phyloP scores from a whole-genome alignment of 768 basidiomycete genomes.

The Epithele typhae region DNA sequence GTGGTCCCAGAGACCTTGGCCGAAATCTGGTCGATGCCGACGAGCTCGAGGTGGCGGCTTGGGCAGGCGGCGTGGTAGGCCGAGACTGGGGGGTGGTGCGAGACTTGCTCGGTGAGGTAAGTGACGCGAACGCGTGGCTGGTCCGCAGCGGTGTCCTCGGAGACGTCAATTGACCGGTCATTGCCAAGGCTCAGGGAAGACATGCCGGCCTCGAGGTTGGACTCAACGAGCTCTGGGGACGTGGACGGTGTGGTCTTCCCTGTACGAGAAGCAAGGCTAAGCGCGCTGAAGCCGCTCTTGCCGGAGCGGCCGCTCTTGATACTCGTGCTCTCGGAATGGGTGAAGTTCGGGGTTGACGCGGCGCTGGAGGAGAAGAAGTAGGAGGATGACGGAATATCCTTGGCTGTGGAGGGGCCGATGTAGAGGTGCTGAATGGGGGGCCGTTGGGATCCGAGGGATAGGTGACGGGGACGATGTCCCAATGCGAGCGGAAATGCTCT shows the following conservation, averaged over 20 bases:
- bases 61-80: conserved; percentile 80
- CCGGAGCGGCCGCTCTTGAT: conserved; percentile 54
- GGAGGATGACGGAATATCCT: conserved; percentile 1
- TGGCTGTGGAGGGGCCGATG: conserved; percentile 24
- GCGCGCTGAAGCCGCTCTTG: conserved; percentile 54
- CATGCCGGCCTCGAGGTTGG: conserved; percentile 48
- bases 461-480: conserved; percentile 68
- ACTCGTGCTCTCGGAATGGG: conserved; percentile 47
- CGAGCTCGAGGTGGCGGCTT: conserved; percentile 60
- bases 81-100: conserved; percentile 95
- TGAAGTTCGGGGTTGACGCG: conserved; percentile 13
- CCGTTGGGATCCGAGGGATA: conserved; percentile 43
- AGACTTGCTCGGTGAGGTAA: conserved; percentile 90
- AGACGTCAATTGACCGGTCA: conserved; percentile 28
- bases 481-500: conserved; percentile 86
- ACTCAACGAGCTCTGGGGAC: conserved; percentile 42
- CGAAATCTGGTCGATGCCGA: conserved; percentile 88
- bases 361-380: conserved; percentile 19
- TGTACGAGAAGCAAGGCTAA: conserved; percentile 40
- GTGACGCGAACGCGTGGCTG: conserved; percentile 57
- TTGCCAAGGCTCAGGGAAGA: conserved; percentile 56
- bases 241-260: conserved; percentile 53
- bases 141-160: conserved; percentile 24
- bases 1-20: conserved; percentile 90
- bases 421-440: conserved; percentile 44